phyloP scores from a whole-genome alignment of 139 green algal species.

The Tetraselmis chui region DNA sequence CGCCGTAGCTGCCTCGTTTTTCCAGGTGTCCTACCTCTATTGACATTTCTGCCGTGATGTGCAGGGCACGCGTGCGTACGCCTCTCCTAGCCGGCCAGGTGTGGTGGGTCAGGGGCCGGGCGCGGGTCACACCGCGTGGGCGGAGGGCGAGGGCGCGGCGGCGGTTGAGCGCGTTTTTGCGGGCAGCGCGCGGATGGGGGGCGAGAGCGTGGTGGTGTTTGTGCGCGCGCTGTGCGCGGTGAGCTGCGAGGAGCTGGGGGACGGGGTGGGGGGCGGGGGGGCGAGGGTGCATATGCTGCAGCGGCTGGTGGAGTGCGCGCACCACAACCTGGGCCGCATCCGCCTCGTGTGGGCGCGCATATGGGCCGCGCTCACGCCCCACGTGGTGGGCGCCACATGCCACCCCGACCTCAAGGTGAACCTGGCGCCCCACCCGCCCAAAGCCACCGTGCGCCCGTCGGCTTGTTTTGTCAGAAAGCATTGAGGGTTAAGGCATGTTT shows the following conservation, averaged over 20 bases:
- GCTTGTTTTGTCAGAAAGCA: too few relatives aligned
- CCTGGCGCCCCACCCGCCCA: too few relatives aligned
- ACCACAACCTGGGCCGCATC: constrained; percentile 79
- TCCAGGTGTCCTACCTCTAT: neutral
- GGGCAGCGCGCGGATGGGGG: constrained; percentile 47
- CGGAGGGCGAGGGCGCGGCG: constrained; percentile 11
- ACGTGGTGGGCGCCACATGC: constrained; percentile 77
- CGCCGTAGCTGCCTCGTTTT: too few relatives aligned
- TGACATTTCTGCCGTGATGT: neutral
- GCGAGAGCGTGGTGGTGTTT: constrained; percentile 89
- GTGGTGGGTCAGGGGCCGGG: neutral
- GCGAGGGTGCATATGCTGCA: constrained; percentile 56
- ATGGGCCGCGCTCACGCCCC: constrained; percentile 69
- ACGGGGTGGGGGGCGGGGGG: neutral
- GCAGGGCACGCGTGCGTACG: neutral
- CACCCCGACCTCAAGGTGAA: constrained; percentile 36
- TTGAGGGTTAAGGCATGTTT: too few relatives aligned
- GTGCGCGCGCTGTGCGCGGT: constrained; percentile 77
- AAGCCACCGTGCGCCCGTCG: too few relatives aligned
- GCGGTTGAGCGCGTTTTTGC: constrained; percentile 2
- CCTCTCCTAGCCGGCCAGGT: neutral
- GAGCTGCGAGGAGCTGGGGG: constrained; percentile 72
- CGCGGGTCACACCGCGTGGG: constrained; percentile 2
- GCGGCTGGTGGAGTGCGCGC: constrained; percentile 68
- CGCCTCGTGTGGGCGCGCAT: constrained; percentile 80